Evolutionary conservation across 176 grass and related monocot genomes (phyloP), one percentile per base, ranked within the genome.

Genomic region (Zoysia japonica): DNA sequence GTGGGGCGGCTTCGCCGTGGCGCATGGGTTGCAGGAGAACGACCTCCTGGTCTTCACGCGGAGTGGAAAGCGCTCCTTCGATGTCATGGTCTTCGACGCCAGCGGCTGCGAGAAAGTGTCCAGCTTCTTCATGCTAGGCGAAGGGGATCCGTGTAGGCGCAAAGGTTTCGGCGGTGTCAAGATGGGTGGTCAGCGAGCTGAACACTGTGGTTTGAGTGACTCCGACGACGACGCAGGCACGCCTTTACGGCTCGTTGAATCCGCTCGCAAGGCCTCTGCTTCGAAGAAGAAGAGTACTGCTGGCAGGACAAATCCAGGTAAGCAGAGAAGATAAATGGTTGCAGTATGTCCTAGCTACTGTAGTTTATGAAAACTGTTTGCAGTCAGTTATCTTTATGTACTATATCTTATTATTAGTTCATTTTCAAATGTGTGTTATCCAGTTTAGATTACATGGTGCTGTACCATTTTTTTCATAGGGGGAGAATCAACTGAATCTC

Each of bases 1-100:
- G 39, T 91, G 89, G 92, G 78, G 43, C 28, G 72, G 82, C 38
- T 94, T 94, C 54, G 83, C 71, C 61, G 87, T 48, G 71, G 89
- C 83, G n/a, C 80, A 94, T 45, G 74, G 70, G 37, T 49, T 89
- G 15, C 75, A 71, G 74, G 76, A 80, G 65, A 74, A 84, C 6
- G 92, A 91, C 39, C 40, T 86, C 11, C 54, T 91, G 39, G 5
- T 94, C 65, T 89, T 91, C 72, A 78, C 65, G 40, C 71, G 55
- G 65, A 79, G 19, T 12, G 72, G 88, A 47, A 61, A 13, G 12
- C 80, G 38, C 10, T 84, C 79, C 57, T 94, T 91, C 43, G 79
- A 89, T 61, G 91, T 94, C 57, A 51, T 71, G 37, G 71, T 94
- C 65, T 91, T 91, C 9, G 80, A 84, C 4, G n/a, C 49, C 0